Evolutionary conservation across 2,329 filamentous ascomycete genomes (phyloP).

Genomic region (Bisporella sp.): DNA sequence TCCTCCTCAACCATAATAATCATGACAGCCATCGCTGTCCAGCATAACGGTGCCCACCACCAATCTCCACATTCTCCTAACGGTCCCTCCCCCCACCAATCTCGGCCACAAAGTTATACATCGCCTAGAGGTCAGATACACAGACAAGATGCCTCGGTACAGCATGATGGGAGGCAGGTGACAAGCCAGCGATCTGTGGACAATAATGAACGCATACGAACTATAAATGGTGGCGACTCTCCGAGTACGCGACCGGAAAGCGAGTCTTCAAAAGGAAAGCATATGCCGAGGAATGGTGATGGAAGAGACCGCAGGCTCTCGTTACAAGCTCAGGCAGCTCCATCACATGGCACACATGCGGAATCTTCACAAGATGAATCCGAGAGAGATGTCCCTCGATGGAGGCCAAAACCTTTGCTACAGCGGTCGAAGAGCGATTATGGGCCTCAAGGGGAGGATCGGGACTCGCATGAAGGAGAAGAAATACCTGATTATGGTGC

Average conservation of each 20-base stretch:
- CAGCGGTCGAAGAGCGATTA: constrained; percentile 44
- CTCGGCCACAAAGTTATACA: constrained; percentile 22
- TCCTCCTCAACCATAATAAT: no score
- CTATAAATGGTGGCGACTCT: constrained; percentile 11
- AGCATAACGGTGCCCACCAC: constrained; percentile 20
- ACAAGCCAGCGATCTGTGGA: constrained; percentile 16
- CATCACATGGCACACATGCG: constrained; percentile 10
- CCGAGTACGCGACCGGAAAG: not conserved
- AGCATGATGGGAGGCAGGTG: constrained; percentile 15
- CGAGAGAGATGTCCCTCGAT: constrained; percentile 15
- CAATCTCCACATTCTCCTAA: constrained; percentile 23
- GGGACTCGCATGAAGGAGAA: constrained; percentile 16
- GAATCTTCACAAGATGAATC: constrained; percentile 25
- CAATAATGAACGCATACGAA: constrained; percentile 20
- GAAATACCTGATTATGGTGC: constrained; percentile 27
- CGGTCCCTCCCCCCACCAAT: constrained; percentile 17
- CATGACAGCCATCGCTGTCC: constrained; percentile 29
- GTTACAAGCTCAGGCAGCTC: constrained; percentile 13
- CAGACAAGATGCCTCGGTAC: constrained; percentile 14
- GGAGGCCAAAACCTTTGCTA: constrained; percentile 20
- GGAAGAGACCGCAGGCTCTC: constrained; percentile 2
- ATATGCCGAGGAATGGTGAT: not conserved
- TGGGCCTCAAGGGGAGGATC: constrained; percentile 35
- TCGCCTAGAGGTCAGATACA: constrained; percentile 11
- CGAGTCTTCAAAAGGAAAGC: not conserved